Conservation (phyloP, 306 rosid species). For the Abrus precatorius region DNA sequence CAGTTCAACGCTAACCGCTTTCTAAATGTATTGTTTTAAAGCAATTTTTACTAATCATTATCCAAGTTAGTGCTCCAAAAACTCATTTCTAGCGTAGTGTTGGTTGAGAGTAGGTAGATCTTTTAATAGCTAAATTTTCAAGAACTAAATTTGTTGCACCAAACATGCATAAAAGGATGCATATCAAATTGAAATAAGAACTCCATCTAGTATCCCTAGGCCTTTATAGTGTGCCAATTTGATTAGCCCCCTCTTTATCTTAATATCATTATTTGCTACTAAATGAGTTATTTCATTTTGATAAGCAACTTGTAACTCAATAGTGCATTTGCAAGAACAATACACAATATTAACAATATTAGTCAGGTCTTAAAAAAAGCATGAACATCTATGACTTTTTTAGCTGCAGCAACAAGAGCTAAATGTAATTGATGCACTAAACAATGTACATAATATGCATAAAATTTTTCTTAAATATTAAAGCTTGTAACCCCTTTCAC, state of each 20-base stretch:
- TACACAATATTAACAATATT: background rate
- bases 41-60: too few relatives aligned
- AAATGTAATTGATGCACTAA: background rate
- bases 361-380: background rate
- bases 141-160: too few relatives aligned
- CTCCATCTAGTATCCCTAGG: background rate
- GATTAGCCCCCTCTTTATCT: background rate
- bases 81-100: too few relatives aligned
- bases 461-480: background rate
- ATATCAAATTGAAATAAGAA: too few relatives aligned
- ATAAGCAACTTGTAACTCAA: background rate
- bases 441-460: background rate
- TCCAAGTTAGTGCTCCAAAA: too few relatives aligned
- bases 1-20: too few relatives aligned
- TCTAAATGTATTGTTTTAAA: too few relatives aligned
- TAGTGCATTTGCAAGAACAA: background rate
- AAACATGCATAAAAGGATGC: too few relatives aligned
- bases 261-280: background rate
- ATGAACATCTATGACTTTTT: background rate
- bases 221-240: background rate
- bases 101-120: too few relatives aligned
- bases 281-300: background rate
- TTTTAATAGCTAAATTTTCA: too few relatives aligned
- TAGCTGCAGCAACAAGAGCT: background rate
- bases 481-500: background rate